These are phyloP conservation scores for Mycena pura DNA, from an alignment of 768 basidiomycete species.

Conservation along the genomic window DNA sequence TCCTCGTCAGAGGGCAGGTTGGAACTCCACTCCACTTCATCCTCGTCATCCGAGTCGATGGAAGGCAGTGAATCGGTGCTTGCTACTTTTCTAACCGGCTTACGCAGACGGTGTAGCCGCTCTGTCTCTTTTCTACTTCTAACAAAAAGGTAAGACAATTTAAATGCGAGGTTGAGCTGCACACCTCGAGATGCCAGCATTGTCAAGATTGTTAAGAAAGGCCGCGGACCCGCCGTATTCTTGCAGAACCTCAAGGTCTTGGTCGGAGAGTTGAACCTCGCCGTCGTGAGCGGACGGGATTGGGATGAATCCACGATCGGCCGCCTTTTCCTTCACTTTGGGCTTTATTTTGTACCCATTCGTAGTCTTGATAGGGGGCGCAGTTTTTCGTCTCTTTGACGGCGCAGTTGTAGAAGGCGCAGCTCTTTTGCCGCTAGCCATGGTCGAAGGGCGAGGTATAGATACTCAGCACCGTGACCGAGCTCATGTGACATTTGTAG, in stretches of 20 bases:
- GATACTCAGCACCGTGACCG: no score
- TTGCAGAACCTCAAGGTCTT: slow-evolving; percentile 69
- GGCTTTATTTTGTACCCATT: slow-evolving; percentile 33
- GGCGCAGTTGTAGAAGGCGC: slow-evolving; percentile 34
- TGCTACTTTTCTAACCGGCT: slow-evolving; percentile 54
- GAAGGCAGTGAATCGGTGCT: slow-evolving; percentile 70
- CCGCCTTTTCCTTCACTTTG: slow-evolving; percentile 60
- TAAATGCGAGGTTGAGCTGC: slow-evolving; percentile 30
- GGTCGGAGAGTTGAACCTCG: slow-evolving; percentile 67
- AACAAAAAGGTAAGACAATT: no score
- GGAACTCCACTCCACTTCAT: slow-evolving; percentile 58
- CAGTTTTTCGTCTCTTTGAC: slow-evolving; percentile 69
- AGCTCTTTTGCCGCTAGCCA: slow-evolving; percentile 18
- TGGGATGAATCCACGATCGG: slow-evolving; percentile 64
- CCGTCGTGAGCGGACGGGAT: slow-evolving; percentile 62
- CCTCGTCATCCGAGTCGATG: slow-evolving; percentile 70
- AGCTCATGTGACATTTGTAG: background rate
- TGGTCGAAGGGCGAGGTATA: background rate
- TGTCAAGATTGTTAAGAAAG: slow-evolving; percentile 78
- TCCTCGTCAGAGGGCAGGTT: slow-evolving; percentile 48
- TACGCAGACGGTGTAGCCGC: slow-evolving; percentile 69
- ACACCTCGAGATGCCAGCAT: slow-evolving; percentile 81
- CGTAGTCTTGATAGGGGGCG: slow-evolving; percentile 32
- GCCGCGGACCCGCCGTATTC: slow-evolving; percentile 66
- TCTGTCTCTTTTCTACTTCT: slow-evolving; percentile 90